Evolutionary conservation across 2,329 filamentous ascomycete species (phyloP), one percentile per base, ranked within the genome.

Genomic region (Graphilbum sp.): DNA sequence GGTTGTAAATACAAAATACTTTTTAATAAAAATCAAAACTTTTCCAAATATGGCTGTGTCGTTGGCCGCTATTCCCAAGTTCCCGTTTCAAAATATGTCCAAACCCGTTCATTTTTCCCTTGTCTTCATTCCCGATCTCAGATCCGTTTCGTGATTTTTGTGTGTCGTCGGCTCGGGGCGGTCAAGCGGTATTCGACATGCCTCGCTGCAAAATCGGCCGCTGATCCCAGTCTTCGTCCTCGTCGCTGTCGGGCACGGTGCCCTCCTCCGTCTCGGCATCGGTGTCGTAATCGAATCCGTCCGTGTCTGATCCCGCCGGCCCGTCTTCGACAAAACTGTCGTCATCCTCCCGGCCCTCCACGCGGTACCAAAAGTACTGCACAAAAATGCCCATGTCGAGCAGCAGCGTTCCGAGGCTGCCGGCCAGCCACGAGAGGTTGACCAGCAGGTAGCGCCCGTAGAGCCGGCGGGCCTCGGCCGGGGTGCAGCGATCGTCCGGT

Each of bases 401-500:
- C 39, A 90, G 59, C 40, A 96, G 61, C 2, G 88, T 95, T 1
- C 92, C 86, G 35, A 90, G 66, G 54, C 87, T 94, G 1, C 90
- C 90, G 4, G 86, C 66, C 42, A 98, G 52, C 90, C 90, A 98
- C 46, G 80, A 87, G 23, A 85, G 61, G 55, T 96, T 98, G 25
- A 96, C 81, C 8, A 88, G 68, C 23, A 96, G 77, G 59, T 96
- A 95, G 44, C 67, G 64, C 21, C 71, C 74, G 56, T 96, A 96
- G 12, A 87, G 65, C 1, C 54, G 59, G 11, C 55, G 53, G 1
- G 72, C 71, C 57, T 93, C 84, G 0, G 76, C 81, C 0, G 66
- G 60, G 20, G 54, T 55, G 59, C 87, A 94, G 13, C 7, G 10
- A 55, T 50, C 19, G 44, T 49, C 6, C 27, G 11, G 27, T 12